These are phyloP conservation scores for Haematococcus lacustris DNA, from an alignment of 139 green algal genomes.

Conservation along the genomic window DNA sequence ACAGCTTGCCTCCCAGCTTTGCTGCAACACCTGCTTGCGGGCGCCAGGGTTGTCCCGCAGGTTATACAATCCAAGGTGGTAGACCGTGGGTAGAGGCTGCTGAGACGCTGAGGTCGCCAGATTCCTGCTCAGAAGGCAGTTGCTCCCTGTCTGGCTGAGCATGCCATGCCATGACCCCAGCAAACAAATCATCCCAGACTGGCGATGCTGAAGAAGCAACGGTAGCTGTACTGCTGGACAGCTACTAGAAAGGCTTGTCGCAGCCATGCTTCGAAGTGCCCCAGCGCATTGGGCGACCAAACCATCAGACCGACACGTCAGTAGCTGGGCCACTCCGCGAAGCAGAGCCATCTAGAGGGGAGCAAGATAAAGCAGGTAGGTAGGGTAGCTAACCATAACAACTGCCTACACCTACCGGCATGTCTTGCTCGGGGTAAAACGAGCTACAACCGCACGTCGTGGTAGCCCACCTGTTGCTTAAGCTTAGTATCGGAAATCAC, in stretches of 20 bases:
- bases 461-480: neutral
- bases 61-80: slow-evolving; percentile 47
- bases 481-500: neutral
- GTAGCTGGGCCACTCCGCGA: neutral
- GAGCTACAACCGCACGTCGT: neutral
- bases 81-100: neutral
- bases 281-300: neutral
- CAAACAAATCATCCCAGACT: neutral
- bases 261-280: neutral
- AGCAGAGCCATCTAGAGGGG: too few relatives aligned
- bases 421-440: neutral
- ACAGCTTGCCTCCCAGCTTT: neutral
- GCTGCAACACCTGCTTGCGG: slow-evolving; percentile 29
- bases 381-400: too few relatives aligned
- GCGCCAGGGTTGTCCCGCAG: slow-evolving; percentile 64
- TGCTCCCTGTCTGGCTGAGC: neutral
- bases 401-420: neutral
- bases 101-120: neutral
- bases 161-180: neutral
- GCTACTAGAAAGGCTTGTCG: neutral
- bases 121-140: neutral
- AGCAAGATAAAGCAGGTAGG: too few relatives aligned
- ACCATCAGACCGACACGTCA: neutral
- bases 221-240: neutral
- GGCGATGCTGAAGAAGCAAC: neutral